Percentiles rank a stretch among this genome's conserved stretches.
Conservation (phyloP, 176 grass and related monocot genomes). For the Cenchrus fungigraminus region DNA sequence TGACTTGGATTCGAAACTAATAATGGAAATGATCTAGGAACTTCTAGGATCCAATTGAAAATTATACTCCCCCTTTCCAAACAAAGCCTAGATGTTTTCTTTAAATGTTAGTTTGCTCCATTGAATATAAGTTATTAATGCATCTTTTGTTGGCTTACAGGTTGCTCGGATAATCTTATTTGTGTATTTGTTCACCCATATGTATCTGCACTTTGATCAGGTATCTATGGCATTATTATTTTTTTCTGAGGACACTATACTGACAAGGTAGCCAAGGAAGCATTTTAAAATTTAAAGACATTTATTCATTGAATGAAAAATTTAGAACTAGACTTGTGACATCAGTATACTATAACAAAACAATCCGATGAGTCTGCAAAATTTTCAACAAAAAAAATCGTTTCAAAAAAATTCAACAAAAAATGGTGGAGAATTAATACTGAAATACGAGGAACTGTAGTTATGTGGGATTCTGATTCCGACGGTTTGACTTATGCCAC, state of each 20-base stretch:
- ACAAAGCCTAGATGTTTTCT: not conserved
- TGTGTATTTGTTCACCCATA: constrained; percentile 71
- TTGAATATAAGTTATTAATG: constrained; percentile 19
- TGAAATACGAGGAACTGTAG: not conserved
- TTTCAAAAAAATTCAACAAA: not conserved
- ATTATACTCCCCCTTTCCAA: not conserved
- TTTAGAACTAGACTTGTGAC: not conserved
- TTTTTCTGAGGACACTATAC: not conserved
- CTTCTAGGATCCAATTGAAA: not conserved
- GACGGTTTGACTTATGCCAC: not conserved
- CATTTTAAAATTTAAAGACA: constrained; percentile 7
- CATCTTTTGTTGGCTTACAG: constrained; percentile 47
- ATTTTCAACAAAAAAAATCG: not conserved
- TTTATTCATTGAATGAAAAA: not conserved
- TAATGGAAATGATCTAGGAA: not conserved
- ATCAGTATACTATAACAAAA: not conserved
- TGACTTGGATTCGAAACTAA: not conserved
- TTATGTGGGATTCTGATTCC: not conserved
- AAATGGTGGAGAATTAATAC: not conserved
- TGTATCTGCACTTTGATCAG: constrained; percentile 80
- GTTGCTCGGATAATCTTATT: constrained; percentile 79
- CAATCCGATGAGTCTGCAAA: not conserved
- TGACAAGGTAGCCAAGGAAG: not conserved
- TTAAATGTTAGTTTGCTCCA: not conserved
- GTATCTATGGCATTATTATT: constrained; percentile 44